Evolutionary conservation across 768 basidiomycete genomes (phyloP), one percentile per base, ranked within the genome.

Genomic region (Gautieria morchelliformis): DNA sequence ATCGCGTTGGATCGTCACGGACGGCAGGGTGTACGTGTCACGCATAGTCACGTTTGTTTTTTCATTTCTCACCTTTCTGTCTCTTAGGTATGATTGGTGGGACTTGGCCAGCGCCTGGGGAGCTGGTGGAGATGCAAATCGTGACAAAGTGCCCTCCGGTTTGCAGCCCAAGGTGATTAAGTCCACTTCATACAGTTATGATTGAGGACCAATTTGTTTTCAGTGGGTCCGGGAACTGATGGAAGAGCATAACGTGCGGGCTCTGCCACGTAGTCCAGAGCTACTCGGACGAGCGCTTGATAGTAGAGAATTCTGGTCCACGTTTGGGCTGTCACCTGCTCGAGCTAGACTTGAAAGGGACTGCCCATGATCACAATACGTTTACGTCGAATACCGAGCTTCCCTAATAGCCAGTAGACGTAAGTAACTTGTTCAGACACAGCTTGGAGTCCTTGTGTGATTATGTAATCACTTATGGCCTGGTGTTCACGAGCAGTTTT

Each of bases 221-320:
- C 19, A 52, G 15, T 85, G 84, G 84, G 82, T 83, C 0, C 69
- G 71, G 14, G 80, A 83, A 66, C 68, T 84, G 33, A 81, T 84
- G 79, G 61, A 66, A 15, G 81, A 85, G 61, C 61, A 72, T 19
- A 70, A 65, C 15, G 69, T 84, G 8, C 70, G 74, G 8, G 78
- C 73, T 0, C 67, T 84, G 15, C 84, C 85, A n/a, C 70, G 84
- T 22, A 67, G 73, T 39, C 63, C 74, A 11, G 76, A 74, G 19
- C 27, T 65, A 1, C 66, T 87, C 15, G 81, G 83, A 0, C 65
- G 80, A 33, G 79, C 76, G 3, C 65, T 83, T 60, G 82, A 84
- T 64, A 79, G 80, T 40, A 71, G 77, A 39, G 82, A 84, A 52
- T 84, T 85, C 59, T 85, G 83, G 82, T 57, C 42, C 32, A 44